Evolutionary conservation across 2,329 filamentous ascomycete genomes (phyloP).

Genomic region (Hypomyces perniciosus): DNA sequence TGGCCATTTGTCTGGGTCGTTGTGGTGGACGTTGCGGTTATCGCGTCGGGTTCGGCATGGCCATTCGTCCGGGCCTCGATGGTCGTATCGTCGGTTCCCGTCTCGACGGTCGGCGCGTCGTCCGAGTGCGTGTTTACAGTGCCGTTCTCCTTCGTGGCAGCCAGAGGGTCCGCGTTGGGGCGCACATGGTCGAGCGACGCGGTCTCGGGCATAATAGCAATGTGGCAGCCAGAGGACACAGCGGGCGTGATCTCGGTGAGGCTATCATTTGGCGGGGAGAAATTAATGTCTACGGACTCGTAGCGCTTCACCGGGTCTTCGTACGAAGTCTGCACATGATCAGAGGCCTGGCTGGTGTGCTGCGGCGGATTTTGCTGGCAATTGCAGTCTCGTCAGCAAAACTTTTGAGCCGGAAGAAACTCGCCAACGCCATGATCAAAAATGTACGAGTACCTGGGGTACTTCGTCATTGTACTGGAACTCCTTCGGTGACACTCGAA

Average conservation of each 20-base stretch:
- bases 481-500: neutral
- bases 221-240: slow-evolving; percentile 36
- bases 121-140: slow-evolving; percentile 7
- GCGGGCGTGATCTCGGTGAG: slow-evolving; percentile 48
- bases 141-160: slow-evolving; percentile 7
- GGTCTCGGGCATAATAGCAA: slow-evolving; percentile 54
- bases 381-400: slow-evolving; percentile 46
- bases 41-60: slow-evolving; percentile 19
- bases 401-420: slow-evolving; percentile 34
- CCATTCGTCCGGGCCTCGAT: slow-evolving; percentile 14
- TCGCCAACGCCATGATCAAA: slow-evolving; percentile 18
- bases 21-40: no score
- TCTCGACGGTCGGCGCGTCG: slow-evolving; percentile 17
- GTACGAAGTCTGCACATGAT: slow-evolving; percentile 50
- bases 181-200: slow-evolving; percentile 46
- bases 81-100: slow-evolving; percentile 12
- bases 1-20: slow-evolving; percentile 23
- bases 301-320: slow-evolving; percentile 38
- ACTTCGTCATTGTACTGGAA: neutral
- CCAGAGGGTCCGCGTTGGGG: slow-evolving; percentile 25
- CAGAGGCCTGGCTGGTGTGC: slow-evolving; percentile 42
- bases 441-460: slow-evolving; percentile 5
- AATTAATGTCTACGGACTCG: slow-evolving; percentile 51
- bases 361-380: slow-evolving; percentile 37
- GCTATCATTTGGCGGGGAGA: slow-evolving; percentile 51